Evolutionary conservation across 176 grass and related monocot genomes (phyloP).

Genomic region (Pontederia paniculata): DNA sequence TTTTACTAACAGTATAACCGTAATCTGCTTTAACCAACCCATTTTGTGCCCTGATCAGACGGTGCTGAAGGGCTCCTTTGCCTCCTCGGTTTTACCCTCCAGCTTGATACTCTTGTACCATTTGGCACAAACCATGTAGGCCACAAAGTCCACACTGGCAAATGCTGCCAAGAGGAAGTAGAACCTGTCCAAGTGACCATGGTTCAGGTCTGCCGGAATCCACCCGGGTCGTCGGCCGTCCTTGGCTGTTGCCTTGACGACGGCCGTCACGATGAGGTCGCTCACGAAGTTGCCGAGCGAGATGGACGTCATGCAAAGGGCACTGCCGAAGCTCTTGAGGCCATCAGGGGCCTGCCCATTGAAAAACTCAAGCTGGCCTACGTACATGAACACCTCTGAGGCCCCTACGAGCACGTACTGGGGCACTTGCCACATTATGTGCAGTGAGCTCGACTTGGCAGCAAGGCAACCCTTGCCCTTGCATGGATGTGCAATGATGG

Average conservation of each 20-base stretch:
- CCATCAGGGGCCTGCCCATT: conserved; percentile 46
- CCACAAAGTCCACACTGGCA: conserved; percentile 21
- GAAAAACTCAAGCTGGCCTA: conserved; percentile 67
- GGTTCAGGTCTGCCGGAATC: conserved; percentile 59
- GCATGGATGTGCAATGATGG: too few species aligned
- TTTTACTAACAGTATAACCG: too few species aligned
- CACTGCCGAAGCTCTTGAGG: conserved; percentile 51
- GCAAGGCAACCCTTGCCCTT: not conserved
- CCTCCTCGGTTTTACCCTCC: conserved; percentile 4
- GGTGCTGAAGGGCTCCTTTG: not conserved
- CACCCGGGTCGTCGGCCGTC: conserved; percentile 21
- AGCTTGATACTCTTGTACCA: conserved; percentile 32
- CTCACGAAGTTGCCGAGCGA: conserved; percentile 41
- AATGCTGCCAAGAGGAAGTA: conserved; percentile 48
- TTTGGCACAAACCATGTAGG: conserved; percentile 34
- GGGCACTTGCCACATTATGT: conserved; percentile 61
- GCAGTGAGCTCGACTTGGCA: conserved; percentile 12
- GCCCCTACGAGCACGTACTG: conserved; percentile 56
- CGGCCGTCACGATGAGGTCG: conserved; percentile 33
- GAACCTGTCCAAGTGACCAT: conserved; percentile 52
- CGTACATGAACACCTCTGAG: conserved; percentile 69
- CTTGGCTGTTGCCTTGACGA: conserved; percentile 21
- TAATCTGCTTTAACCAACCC: not conserved
- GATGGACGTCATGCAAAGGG: conserved; percentile 52
- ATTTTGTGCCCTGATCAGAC: too few species aligned